Percentiles rank a stretch among this genome's conserved stretches.
Conservation (phyloP, 176 grass and related monocot species). For the Bothriochloa decipiens region DNA sequence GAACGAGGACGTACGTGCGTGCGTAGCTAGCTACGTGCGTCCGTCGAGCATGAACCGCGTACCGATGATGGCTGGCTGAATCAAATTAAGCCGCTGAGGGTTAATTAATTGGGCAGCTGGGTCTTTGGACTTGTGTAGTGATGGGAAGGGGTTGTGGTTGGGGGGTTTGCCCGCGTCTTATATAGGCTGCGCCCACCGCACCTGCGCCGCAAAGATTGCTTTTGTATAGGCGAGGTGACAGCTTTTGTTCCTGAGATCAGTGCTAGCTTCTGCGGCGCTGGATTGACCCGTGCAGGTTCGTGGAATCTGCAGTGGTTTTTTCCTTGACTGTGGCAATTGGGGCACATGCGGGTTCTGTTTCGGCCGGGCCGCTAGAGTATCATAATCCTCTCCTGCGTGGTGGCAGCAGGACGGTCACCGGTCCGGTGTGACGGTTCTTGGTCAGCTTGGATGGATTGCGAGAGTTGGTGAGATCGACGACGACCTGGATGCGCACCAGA, state of each 20-base stretch:
- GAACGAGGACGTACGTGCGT: neutral
- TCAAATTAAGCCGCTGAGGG: constrained; percentile 8
- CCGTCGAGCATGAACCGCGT: neutral
- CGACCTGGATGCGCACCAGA: neutral
- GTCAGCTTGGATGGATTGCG: neutral
- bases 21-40: neutral
- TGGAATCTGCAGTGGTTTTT: constrained; percentile 31
- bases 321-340: neutral
- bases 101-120: neutral
- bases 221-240: neutral
- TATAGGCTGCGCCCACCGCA: constrained; percentile 25
- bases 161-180: constrained; percentile 23
- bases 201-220: constrained; percentile 24
- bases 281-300: constrained; percentile 41
- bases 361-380: neutral
- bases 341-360: constrained; percentile 42
- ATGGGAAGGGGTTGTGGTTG: neutral
- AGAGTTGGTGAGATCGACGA: constrained; percentile 31
- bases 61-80: neutral
- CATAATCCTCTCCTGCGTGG: neutral
- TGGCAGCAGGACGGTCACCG: constrained; percentile 28
- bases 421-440: constrained; percentile 34
- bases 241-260: constrained; percentile 8
- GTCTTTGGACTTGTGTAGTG: neutral
- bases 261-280: neutral